Base-by-base conservation (phyloP, 345 rosid genomes). In the Dimocarpus longan region DNA sequence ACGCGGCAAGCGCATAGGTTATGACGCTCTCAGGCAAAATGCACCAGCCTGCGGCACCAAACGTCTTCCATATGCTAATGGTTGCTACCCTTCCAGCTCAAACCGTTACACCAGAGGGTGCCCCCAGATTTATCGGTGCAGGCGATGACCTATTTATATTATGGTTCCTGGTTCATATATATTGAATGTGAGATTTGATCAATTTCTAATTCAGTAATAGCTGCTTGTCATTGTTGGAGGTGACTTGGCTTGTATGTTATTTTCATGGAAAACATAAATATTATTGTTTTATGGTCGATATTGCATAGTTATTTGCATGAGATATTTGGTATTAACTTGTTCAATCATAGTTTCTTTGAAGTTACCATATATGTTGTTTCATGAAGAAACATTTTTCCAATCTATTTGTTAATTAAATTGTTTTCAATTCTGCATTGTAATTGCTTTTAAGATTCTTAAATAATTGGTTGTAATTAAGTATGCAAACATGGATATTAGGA, bases 101-200 rank as follows among this genome's bases (percentile, higher is more conserved):
- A 83, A 83, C 60, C 18, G 2, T 5, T 60, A 77, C 13, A 21
- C 8, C 19, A 77, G 83, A 69, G 85, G 83, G 0, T 83, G 85
- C 68, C 0, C 46, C 26, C 43, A 11, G 32, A 11, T 15, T 54
- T 71, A 81, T 64, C n/a, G 46, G 48, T 81, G 82, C 63, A 75
- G 82, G 28, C 6, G 39, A 19, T 79, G 66, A 65, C 13, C 44
- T 2, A 2, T n/a, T 3, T 1, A 0, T 11, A 32, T 9, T 8
- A 8, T 8, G 9, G 1, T 46, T 8, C 11, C 9, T 2, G 15
- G 16, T 50, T 50, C 54, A 48, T 48, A 32, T 50, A 1, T 50
- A 50, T 50, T 50, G 18, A 13, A 50, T 50, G 56, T 50, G 16
- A 50, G 56, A 50, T 16, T 50, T 32, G 37, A 32, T 50, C 19